Base-by-base conservation (phyloP, 208 protist genomes). In the Lotmaria passim region DNA sequence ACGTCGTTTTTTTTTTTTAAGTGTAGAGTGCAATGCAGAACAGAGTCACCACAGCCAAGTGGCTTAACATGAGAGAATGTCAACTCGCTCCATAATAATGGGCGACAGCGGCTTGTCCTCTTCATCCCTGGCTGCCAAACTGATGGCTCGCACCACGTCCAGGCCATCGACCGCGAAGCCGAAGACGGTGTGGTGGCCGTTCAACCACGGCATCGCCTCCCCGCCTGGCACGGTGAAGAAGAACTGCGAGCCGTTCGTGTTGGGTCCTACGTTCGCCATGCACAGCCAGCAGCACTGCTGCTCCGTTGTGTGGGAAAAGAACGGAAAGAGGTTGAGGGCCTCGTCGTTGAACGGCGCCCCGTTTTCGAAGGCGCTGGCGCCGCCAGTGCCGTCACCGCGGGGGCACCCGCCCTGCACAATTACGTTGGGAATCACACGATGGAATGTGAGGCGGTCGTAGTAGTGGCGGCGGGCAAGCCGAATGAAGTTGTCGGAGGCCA, bases 401-500 rank as follows among this genome's bases (percentile, higher is more conserved):
- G 93, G 95, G 65, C 97, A 97, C 28, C 97, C 97, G 33, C 95
- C 96, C 73, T 98, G 97, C 38, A 98, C 87, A 82, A 99, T 98
- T 44, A 98, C 97, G 6, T 77, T 81, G 36, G 93, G 86, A 68
- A 99, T 95, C 4, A 98, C 90, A 21, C 98, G 89, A 82, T 99
- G 98, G 78, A 99, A 99, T 48, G 93, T 91, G 14, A 97, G 53
- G 53, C 79, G 82, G 68, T 98, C 87, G 82, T 99, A 99, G 79
- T 98, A 99, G 6, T 78, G 85, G 64, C 88, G 88, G 19, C 71
- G 55, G 3, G 83, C 63, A 36, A 98, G 93, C 15, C 79, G 85
- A 44, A 83, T 78, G 83, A 99, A 99, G 90, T 99, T 99, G 55
- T 98, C 91, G 0, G 98, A 91, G 3, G 98, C 96, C 33, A 98